Evolutionary conservation across 805 yeast species (phyloP).

Genomic region (Ogataea saltuana): DNA sequence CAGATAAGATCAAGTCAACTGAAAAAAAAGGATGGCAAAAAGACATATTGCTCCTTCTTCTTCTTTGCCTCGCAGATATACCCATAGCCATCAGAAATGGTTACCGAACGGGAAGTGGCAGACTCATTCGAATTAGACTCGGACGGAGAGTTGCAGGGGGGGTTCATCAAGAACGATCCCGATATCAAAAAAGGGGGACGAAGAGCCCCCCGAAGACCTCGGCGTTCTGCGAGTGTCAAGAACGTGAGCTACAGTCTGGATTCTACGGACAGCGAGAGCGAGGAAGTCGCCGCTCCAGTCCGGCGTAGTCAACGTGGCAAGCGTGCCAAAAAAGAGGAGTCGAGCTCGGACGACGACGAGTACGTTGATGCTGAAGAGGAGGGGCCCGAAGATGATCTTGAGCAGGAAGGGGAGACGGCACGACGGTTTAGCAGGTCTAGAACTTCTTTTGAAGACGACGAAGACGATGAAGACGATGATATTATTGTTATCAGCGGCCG

Average conservation of each 20-base stretch:
- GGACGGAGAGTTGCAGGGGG: conserved; percentile 36
- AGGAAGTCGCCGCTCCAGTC: conserved; percentile 18
- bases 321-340: no score
- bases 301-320: no score
- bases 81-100: no score
- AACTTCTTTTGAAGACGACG: no score
- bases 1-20: not conserved
- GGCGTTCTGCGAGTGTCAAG: conserved; percentile 12
- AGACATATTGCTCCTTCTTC: not conserved
- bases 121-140: conserved; percentile 3
- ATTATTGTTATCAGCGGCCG: no score
- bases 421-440: no score
- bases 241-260: conserved; percentile 12
- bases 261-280: conserved; percentile 8
- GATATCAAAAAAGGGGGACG: conserved; percentile 23
- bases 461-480: conserved; percentile 30
- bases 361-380: conserved; percentile 16
- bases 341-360: conserved; percentile 12
- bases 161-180: conserved; percentile 44
- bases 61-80: no score
- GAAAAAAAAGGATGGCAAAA: not conserved
- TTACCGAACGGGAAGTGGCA: not conserved
- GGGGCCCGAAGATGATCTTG: conserved; percentile 20
- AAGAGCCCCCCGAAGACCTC: conserved; percentile 16
- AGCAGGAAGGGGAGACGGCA: no score